Percentiles rank a stretch among this genome's conserved stretches.
Conservation (phyloP, 768 basidiomycete genomes). For the Tylopilus balloui region DNA sequence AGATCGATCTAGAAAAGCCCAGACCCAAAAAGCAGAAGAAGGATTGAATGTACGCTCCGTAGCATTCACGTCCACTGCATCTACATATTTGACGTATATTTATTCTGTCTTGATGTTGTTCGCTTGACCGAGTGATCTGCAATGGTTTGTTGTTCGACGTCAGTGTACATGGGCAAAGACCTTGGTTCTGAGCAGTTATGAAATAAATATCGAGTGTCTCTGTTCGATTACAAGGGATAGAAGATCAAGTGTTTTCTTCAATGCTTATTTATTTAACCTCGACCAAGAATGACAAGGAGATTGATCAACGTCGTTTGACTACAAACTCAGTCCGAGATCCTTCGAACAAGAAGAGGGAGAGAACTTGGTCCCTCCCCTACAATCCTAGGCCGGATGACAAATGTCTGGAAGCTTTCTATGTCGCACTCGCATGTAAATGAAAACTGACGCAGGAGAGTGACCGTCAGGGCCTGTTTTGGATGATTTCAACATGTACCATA, state of each 20-base stretch:
- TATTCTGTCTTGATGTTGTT: conserved; percentile 19
- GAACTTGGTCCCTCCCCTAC: conserved; percentile 50
- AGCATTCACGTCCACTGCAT: conserved; percentile 10
- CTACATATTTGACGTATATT: conserved; percentile 23
- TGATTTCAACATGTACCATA: conserved; percentile 14
- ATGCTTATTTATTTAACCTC: neutral
- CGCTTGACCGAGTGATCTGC: conserved; percentile 2
- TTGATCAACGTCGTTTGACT: neutral
- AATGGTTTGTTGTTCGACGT: conserved; percentile 3
- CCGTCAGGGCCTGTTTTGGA: conserved; percentile 34
- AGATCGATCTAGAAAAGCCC: conserved; percentile 87
- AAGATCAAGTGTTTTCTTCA: neutral
- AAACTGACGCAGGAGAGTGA: conserved; percentile 52
- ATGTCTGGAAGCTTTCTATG: conserved; percentile 62
- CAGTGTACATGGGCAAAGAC: neutral
- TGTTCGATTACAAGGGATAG: no score
- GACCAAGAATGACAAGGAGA: neutral
- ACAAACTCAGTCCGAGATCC: conserved; percentile 17
- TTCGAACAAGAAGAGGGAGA: conserved; percentile 48
- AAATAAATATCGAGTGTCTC: neutral
- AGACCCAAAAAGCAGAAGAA: conserved; percentile 66
- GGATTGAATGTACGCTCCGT: conserved; percentile 23
- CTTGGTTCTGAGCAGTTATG: no score
- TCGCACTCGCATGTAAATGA: conserved; percentile 46
- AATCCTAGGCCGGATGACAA: conserved; percentile 58